These are phyloP conservation scores for Mesembryanthemum crystallinum DNA, from an alignment of 148 eudicot species.

Conservation along the genomic window DNA sequence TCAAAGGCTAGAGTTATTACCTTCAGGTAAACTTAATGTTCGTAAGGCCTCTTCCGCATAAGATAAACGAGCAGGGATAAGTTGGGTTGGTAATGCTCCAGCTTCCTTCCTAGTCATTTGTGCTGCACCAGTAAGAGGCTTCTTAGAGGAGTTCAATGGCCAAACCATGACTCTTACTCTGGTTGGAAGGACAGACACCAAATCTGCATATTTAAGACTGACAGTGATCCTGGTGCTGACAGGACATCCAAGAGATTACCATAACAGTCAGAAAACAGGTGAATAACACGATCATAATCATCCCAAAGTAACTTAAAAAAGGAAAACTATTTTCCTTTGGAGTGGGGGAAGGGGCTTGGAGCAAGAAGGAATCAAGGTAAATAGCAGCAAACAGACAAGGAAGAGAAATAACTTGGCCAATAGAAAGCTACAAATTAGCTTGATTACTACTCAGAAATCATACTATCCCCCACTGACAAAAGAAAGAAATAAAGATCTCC, in stretches of 20 bases:
- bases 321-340: not conserved
- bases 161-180: conserved; percentile 81
- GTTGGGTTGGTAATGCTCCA: conserved; percentile 41
- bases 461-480: too few relatives aligned
- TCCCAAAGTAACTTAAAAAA: conserved; percentile 1
- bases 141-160: conserved; percentile 61
- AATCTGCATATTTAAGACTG: conserved; percentile 78
- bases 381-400: not conserved
- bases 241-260: conserved; percentile 6
- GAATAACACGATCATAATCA: not conserved
- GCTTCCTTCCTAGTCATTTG: conserved; percentile 37
- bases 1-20: conserved; percentile 30
- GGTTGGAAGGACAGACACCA: conserved; percentile 77
- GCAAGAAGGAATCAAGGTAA: not conserved
- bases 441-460: too few relatives aligned
- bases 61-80: conserved; percentile 62
- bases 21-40: conserved; percentile 83
- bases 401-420: too few relatives aligned
- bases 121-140: conserved; percentile 21
- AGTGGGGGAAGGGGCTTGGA: not conserved
- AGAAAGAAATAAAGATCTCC: too few relatives aligned
- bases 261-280: conserved; percentile 7
- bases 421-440: too few relatives aligned
- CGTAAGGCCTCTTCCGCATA: conserved; percentile 88
- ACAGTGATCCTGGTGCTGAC: conserved; percentile 73